Percentiles rank a stretch among this genome's conserved stretches.
Conservation (phyloP, 2,329 filamentous ascomycete genomes). For the Pseudocercospora eumusae region DNA sequence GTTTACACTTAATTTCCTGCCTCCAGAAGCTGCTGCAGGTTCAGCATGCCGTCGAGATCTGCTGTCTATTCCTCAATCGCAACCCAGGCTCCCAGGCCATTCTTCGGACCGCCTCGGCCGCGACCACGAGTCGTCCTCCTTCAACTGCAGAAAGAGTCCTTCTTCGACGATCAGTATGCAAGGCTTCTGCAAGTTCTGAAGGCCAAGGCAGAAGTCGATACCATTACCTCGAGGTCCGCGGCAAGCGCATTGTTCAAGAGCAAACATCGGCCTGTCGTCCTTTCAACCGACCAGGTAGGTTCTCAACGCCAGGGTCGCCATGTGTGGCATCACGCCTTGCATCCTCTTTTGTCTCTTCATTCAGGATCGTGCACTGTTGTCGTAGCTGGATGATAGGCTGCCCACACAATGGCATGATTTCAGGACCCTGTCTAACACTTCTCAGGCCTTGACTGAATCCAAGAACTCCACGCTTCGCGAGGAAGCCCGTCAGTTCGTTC, state of each 20-base stretch:
- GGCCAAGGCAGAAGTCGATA: constrained; percentile 21
- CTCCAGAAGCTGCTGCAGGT: constrained; percentile 9
- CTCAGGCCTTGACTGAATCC: constrained; percentile 21
- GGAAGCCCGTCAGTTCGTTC: constrained; percentile 27
- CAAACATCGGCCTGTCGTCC: constrained; percentile 17
- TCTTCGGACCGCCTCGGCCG: constrained; percentile 20
- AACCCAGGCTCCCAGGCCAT: constrained; percentile 16
- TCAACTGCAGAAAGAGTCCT: constrained; percentile 26
- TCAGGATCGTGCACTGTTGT: neutral
- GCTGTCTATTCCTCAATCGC: constrained; percentile 18
- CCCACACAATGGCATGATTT: neutral
- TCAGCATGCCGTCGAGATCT: constrained; percentile 22
- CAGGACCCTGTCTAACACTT: neutral
- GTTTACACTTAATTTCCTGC: constrained; percentile 10
- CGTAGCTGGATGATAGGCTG: neutral
- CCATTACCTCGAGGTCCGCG: constrained; percentile 19
- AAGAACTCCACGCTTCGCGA: constrained; percentile 13
- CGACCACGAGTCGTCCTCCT: constrained; percentile 23
- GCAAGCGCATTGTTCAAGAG: constrained; percentile 18
- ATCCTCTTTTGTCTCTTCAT: neutral
- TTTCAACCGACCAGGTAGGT: constrained; percentile 21
- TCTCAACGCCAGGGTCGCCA: neutral
- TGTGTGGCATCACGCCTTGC: neutral
- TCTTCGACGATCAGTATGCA: constrained; percentile 26
- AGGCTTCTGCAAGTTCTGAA: constrained; percentile 16